Evolutionary conservation across 2,329 filamentous ascomycete genomes (phyloP).

Genomic region (Cadophora sp.): DNA sequence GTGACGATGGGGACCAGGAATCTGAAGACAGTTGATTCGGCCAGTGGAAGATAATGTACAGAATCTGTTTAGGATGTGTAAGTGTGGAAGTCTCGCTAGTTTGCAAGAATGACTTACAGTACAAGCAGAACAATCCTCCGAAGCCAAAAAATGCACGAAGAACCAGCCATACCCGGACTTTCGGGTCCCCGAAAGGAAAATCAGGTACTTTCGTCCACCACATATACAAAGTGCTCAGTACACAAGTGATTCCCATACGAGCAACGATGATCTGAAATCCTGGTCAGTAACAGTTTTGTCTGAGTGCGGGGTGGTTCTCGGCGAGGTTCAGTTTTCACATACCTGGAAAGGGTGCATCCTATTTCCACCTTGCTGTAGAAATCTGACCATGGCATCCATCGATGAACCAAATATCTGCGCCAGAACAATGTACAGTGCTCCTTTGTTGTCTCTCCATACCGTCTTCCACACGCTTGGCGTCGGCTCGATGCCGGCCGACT

Average conservation of each 20-base stretch:
- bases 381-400: slow-evolving; percentile 84
- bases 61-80: slow-evolving; percentile 36
- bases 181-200: slow-evolving; percentile 72
- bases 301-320: neutral
- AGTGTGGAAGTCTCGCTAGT: neutral
- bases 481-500: slow-evolving; percentile 16
- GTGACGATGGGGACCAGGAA: slow-evolving; percentile 85
- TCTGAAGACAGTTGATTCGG: slow-evolving; percentile 88
- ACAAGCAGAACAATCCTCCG: slow-evolving; percentile 74
- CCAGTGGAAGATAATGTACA: slow-evolving; percentile 77
- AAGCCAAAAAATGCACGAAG: slow-evolving; percentile 74
- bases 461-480: slow-evolving; percentile 26
- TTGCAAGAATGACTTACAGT: slow-evolving; percentile 33
- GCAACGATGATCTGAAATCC: slow-evolving; percentile 57
- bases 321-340: slow-evolving; percentile 33
- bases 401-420: slow-evolving; percentile 81
- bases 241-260: slow-evolving; percentile 40
- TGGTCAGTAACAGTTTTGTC: slow-evolving; percentile 65
- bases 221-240: slow-evolving; percentile 66
- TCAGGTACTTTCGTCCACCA: slow-evolving; percentile 71
- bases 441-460: slow-evolving; percentile 72
- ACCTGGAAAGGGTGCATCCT: slow-evolving; percentile 86
- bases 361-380: slow-evolving; percentile 75
- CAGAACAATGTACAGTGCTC: slow-evolving; percentile 73
- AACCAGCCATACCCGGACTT: slow-evolving; percentile 72